Conservation (phyloP, 768 basidiomycete genomes). For the Fomitopsis serialis region DNA sequence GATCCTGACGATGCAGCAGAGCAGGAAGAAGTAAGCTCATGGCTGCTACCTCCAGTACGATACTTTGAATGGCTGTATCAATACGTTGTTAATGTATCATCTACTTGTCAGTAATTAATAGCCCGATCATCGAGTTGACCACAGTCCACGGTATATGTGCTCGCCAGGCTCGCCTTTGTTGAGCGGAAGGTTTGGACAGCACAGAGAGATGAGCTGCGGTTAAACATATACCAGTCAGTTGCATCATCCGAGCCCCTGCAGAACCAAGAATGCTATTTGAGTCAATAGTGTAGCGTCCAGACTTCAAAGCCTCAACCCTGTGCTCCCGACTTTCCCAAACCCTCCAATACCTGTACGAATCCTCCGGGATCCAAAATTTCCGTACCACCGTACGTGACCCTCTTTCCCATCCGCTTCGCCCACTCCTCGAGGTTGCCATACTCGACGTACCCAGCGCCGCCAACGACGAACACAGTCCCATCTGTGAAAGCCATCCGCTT, state of each 20-base stretch:
- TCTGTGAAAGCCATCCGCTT: constrained; percentile 78
- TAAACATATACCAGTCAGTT: too few relatives aligned
- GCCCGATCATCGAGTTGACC: too few relatives aligned
- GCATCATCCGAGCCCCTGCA: too few relatives aligned
- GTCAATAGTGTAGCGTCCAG: too few relatives aligned
- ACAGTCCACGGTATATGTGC: too few relatives aligned
- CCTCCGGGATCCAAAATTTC: constrained; percentile 89
- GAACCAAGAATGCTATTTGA: too few relatives aligned
- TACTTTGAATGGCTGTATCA: background rate
- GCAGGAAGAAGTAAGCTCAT: constrained; percentile 30
- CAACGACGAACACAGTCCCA: constrained; percentile 89
- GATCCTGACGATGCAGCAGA: constrained; percentile 65
- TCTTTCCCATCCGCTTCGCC: constrained; percentile 76
- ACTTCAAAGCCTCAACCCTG: background rate
- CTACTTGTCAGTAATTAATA: too few relatives aligned
- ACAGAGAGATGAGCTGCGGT: too few relatives aligned
- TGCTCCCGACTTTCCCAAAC: constrained; percentile 42
- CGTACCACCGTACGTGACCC: constrained; percentile 91
- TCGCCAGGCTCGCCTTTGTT: too few relatives aligned
- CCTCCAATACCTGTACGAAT: constrained; percentile 71
- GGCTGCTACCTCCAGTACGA: background rate
- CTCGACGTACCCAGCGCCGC: constrained; percentile 96
- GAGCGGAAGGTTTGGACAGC: too few relatives aligned
- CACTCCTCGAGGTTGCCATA: constrained; percentile 96
- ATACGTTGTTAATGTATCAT: too few relatives aligned